Evolutionary conservation across 2,329 filamentous ascomycete genomes (phyloP), one percentile per base, ranked within the genome.

Genomic region (Colletotrichum sp.): DNA sequence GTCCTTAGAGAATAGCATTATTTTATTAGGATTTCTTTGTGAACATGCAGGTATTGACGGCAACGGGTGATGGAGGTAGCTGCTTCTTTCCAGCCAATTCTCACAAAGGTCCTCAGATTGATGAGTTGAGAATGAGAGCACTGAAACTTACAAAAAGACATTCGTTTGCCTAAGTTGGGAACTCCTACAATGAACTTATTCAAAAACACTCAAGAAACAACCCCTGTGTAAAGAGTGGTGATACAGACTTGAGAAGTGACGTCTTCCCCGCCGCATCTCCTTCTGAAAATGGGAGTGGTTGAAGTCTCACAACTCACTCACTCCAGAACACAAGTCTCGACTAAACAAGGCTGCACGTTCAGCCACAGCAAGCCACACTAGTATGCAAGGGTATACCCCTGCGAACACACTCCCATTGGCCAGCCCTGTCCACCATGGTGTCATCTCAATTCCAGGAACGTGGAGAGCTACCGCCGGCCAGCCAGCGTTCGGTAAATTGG

Each of bases 341-440:
- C 63, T 69, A 59, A 73, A 73, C 56, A 38, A 69, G 73, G 73
- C 73, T 73, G 32, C 18, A 26, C 30, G 16, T n/a, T 64, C 34
- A 69, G 69, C 73, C 69, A 73, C 59, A 43, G 56, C 24, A 18
- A 58, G 73, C 73, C 73, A 75, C 70, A 65, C 7, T 7, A 2
- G 4, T 3, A 7, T 7, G 26, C 56, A 58, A 59, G 55, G 63
- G 34, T 48, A 18, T 18, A 18, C 30, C 58, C 73, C 65, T 26
- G 52, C 9, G 4, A 14, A 7, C 3, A 28, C 34, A 28, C 26
- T 70, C 30, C 64, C 34, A 76, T 76, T 76, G 74, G 74, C 64
- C 61, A 74, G 71, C 59, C 65, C 48, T 38, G 58, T 56, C 63
- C 32, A 32, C 63, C 55, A 66, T 76, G 65, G 58, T 76, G 74